Evolutionary conservation across 148 eudicot species (phyloP).

Genomic region (Talinum fruticosum): DNA sequence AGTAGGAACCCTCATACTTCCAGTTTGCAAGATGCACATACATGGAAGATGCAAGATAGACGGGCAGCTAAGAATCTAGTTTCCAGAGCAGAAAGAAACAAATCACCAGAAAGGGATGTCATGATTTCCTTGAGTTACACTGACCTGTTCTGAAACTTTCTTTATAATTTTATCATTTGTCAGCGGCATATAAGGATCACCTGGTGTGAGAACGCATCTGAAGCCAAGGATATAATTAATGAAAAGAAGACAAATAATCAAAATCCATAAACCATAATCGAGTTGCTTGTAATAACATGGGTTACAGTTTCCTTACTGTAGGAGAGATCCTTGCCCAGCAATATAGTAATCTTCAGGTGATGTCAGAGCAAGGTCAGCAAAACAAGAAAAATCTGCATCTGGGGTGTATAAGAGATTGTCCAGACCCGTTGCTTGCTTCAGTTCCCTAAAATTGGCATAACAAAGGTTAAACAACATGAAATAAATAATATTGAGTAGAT

Average conservation of each 20-base stretch:
- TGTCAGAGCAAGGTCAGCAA: constrained; percentile 92
- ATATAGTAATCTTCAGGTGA: constrained; percentile 94
- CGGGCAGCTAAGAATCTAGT: background rate
- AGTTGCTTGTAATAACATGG: background rate
- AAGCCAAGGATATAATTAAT: constrained; percentile 23
- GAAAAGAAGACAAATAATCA: background rate
- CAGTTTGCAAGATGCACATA: background rate
- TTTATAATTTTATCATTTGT: constrained; percentile 79
- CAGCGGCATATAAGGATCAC: constrained; percentile 97
- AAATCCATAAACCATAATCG: too few species aligned
- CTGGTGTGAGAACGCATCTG: constrained; percentile 99
- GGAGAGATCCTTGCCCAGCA: constrained; percentile 92
- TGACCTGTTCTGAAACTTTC: constrained; percentile 81
- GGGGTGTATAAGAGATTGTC: constrained; percentile 96
- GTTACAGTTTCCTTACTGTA: constrained; percentile 59
- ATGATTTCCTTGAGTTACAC: constrained; percentile 14
- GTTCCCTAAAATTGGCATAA: constrained; percentile 47
- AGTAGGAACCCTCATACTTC: background rate
- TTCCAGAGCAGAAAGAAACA: constrained; percentile 1
- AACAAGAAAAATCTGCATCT: constrained; percentile 99
- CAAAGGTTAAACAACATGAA: background rate
- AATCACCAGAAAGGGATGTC: background rate
- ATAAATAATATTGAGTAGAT: constrained; percentile 2
- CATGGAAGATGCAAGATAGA: background rate
- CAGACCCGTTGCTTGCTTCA: constrained; percentile 73